Evolutionary conservation across 2,329 filamentous ascomycete genomes (phyloP).

Genomic region (Aspergillus quadricinctus): DNA sequence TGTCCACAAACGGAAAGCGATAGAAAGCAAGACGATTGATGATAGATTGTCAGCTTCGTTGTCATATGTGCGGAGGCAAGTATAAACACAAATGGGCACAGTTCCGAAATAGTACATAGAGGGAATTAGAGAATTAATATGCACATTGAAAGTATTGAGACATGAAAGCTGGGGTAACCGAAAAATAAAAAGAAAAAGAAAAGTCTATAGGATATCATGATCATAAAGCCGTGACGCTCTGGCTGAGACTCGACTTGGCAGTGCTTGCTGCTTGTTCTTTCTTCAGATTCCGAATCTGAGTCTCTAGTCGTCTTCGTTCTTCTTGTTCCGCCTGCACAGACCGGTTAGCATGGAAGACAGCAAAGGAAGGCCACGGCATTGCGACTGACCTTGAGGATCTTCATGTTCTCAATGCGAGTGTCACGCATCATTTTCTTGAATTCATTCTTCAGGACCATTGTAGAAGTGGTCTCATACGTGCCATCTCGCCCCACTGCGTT

Average conservation of each 20-base stretch:
- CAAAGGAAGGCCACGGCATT: background rate
- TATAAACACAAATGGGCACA: conserved; percentile 3
- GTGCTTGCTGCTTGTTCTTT: conserved; percentile 36
- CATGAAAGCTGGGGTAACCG: conserved; percentile 2
- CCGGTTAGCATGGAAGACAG: conserved; percentile 13
- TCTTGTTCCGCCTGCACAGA: conserved; percentile 62
- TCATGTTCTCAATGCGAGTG: conserved; percentile 62
- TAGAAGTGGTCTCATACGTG: conserved; percentile 57
- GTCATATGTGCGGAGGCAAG: conserved; percentile 11
- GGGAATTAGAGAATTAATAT: conserved; percentile 15
- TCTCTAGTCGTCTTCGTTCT: conserved; percentile 64
- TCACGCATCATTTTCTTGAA: conserved; percentile 81
- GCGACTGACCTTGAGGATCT: conserved; percentile 58
- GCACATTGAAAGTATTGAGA: conserved; percentile 9
- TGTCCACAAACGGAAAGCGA: background rate
- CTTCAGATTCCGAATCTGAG: conserved; percentile 51
- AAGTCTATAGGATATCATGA: conserved; percentile 19
- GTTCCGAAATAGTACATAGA: background rate
- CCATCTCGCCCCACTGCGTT: conserved; percentile 43
- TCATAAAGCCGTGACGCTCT: conserved; percentile 33
- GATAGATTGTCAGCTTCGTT: background rate
- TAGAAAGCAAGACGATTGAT: background rate
- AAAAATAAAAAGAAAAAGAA: conserved; percentile 12
- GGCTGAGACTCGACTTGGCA: conserved; percentile 31
- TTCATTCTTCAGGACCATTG: conserved; percentile 65